Percentiles rank a stretch among this genome's conserved stretches.
Conservation (phyloP, 2,329 filamentous ascomycete genomes). For the Zymoseptoria pseudotritici region DNA sequence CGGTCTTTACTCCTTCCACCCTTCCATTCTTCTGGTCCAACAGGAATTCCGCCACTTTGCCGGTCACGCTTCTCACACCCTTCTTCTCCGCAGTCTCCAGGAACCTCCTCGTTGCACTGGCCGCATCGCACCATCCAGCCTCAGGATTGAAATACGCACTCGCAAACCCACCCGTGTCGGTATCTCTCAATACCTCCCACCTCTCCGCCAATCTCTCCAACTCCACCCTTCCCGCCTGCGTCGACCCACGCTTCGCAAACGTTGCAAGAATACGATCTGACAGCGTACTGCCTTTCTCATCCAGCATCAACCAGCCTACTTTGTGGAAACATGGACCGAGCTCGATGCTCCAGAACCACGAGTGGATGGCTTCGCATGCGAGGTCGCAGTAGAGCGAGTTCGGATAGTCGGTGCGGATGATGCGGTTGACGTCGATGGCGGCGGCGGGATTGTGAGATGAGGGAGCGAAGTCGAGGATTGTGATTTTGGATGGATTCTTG, state of each 20-base stretch:
- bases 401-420: slow-evolving; percentile 28
- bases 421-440: slow-evolving; percentile 27
- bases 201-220: slow-evolving; percentile 33
- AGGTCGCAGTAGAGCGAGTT: slow-evolving; percentile 24
- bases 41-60: slow-evolving; percentile 40
- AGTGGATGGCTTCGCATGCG: slow-evolving; percentile 34
- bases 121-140: slow-evolving; percentile 49
- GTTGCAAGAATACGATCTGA: slow-evolving; percentile 46
- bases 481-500: slow-evolving; percentile 44
- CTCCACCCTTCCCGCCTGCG: slow-evolving; percentile 36
- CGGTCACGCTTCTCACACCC: slow-evolving; percentile 41
- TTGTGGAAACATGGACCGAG: slow-evolving; percentile 47
- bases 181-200: slow-evolving; percentile 34
- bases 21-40: slow-evolving; percentile 22
- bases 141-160: slow-evolving; percentile 44
- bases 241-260: slow-evolving; percentile 40
- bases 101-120: slow-evolving; percentile 38
- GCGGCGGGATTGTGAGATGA: slow-evolving; percentile 39
- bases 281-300: slow-evolving; percentile 29
- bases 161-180: slow-evolving; percentile 33
- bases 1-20: slow-evolving; percentile 42
- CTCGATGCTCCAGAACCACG: slow-evolving; percentile 29
- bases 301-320: slow-evolving; percentile 51
- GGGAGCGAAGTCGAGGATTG: slow-evolving; percentile 51
- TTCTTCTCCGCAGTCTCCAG: slow-evolving; percentile 37